Conservation (phyloP, 106 monocot species). For the Gastrodia elata region DNA sequence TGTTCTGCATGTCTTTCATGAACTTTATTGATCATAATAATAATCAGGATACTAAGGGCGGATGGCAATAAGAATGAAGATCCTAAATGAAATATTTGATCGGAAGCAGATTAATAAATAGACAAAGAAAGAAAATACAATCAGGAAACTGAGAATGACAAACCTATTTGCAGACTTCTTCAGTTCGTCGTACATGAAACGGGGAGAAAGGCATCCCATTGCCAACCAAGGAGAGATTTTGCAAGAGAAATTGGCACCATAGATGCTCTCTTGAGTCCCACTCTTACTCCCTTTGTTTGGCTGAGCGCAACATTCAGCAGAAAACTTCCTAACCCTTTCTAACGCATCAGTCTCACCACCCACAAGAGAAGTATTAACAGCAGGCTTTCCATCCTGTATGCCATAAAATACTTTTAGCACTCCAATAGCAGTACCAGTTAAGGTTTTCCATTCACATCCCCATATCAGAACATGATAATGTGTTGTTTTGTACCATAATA, state of each 20-base stretch:
- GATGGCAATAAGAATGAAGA: not conserved
- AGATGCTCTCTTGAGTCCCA: conserved; percentile 53
- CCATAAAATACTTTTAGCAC: not conserved
- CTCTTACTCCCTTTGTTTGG: conserved; percentile 41
- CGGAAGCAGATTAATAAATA: not conserved
- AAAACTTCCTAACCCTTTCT: conserved; percentile 74
- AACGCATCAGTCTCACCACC: conserved; percentile 94
- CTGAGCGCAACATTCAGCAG: conserved; percentile 63
- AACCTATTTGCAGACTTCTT: conserved; percentile 78
- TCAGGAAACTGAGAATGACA: not conserved
- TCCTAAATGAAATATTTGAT: not conserved
- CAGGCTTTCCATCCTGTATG: conserved; percentile 57
- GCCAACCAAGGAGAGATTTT: conserved; percentile 99
- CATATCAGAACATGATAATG: too few relatives aligned
- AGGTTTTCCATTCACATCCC: not conserved
- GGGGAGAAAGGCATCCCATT: conserved; percentile 90
- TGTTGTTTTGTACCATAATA: too few relatives aligned
- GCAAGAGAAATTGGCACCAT: conserved; percentile 99
- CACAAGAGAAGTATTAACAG: conserved; percentile 44
- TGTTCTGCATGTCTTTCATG: not conserved
- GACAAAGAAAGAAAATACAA: not conserved
- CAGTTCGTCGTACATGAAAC: conserved; percentile 90
- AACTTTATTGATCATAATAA: not conserved
- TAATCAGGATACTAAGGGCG: not conserved
- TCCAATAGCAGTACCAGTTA: not conserved